Base-by-base conservation (phyloP, 169 alveolate genomes). In the Plasmodium falciparum region DNA sequence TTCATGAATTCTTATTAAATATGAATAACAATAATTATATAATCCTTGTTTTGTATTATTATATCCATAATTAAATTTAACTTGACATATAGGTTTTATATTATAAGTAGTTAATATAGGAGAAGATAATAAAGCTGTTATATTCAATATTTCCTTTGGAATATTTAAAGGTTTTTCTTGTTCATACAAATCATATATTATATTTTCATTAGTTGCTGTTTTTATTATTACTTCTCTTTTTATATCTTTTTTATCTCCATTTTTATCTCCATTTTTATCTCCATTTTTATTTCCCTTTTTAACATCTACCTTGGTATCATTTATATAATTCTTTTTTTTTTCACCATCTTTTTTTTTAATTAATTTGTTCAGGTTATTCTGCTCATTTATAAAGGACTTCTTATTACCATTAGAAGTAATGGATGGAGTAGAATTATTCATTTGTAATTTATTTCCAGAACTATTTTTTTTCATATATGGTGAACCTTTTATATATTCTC, bases 11-110 rank as follows among this genome's bases (percentile, higher is more conserved):
- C 71, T 8, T 3, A 67, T 17, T 24, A 80, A 33, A 43, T 80
- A 80, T 43, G 90, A 70, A 33, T 80, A 80, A 47, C 78, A 80
- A 20, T 80, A 66, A 58, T 80, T 69, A 59, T 80, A 80, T 43
- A 80, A 24, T 3, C 45, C 73, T 71, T 80, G 56, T 43, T 80
- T 80, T 3, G 72, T 67, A 2, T 52, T 67, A n/a, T 61, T 80
- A 45, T 58, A 50, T 3, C 83, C 85, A n/a, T 80, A 69, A 29
- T 29, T 33, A 69, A 80, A 80, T 49, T 80, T 66, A 52, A 80
- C 90, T 11, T 80, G 50, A 66, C 43, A 50, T 33, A 80, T 22
- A 26, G 39, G n/a, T 52, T 80, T 80, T 80, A 80, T 80, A 69
- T 80, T 66, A 56, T 29, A 15, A 12, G 52, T 29, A 50, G 78